These are phyloP conservation scores for Incumbomyces delicatus DNA, from an alignment of 2,329 filamentous ascomycete species.

Conservation along the genomic window DNA sequence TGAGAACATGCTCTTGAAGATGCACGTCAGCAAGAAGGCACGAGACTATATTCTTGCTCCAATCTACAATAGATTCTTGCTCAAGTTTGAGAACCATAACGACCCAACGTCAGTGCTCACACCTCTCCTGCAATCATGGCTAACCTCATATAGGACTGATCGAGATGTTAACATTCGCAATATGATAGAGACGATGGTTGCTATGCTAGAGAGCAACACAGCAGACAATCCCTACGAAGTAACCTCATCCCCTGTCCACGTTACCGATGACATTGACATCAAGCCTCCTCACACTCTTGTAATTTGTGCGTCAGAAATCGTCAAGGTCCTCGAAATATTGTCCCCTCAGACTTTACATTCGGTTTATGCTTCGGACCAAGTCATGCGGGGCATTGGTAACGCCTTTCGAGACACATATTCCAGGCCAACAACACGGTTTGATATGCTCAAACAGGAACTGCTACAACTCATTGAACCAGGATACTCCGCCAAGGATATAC, in stretches of 20 bases:
- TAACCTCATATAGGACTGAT: not conserved
- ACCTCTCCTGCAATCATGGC: not conserved
- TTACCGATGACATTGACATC: not conserved
- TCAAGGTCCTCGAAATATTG: conserved; percentile 37
- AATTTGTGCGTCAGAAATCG: conserved; percentile 18
- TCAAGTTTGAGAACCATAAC: conserved; percentile 28
- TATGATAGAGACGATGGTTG: conserved; percentile 10
- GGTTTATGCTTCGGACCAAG: conserved; percentile 49
- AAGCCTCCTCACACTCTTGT: not conserved
- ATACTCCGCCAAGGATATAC: conserved; percentile 16
- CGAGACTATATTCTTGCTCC: conserved; percentile 65
- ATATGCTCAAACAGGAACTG: conserved; percentile 14
- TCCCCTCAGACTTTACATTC: conserved; percentile 67
- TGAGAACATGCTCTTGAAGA: conserved; percentile 63
- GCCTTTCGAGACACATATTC: conserved; percentile 8
- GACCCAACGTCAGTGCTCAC: conserved; percentile 42
- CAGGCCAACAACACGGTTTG: conserved; percentile 13
- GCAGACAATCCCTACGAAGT: conserved; percentile 12
- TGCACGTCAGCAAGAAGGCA: conserved; percentile 85
- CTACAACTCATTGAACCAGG: conserved; percentile 17
- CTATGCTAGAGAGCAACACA: conserved; percentile 11
- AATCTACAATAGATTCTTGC: conserved; percentile 58
- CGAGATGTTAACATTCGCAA: conserved; percentile 1
- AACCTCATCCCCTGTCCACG: not conserved
- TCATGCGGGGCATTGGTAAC: not conserved